A percentile compares a stretch with the other conserved stretches of the same genome.
These are phyloP conservation scores for Cryptosporidium bovis DNA, from an alignment of 169 alveolate genomes.

Conservation along the genomic window DNA sequence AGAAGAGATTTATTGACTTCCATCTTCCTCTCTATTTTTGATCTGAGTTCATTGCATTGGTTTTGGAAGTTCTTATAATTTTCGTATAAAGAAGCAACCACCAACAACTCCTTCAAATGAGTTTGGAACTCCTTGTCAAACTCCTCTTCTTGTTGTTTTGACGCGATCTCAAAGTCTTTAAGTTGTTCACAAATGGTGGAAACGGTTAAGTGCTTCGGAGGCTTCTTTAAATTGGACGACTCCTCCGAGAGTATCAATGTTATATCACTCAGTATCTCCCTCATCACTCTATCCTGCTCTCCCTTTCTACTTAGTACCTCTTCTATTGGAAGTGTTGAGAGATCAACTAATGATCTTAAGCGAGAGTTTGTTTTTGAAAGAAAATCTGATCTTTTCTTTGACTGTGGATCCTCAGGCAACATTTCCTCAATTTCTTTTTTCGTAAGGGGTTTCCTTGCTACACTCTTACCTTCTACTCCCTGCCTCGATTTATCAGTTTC, in stretches of 20 bases:
- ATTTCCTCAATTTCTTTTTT: slow-evolving; percentile 66
- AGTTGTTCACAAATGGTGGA: slow-evolving; percentile 61
- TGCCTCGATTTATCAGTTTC: slow-evolving; percentile 7
- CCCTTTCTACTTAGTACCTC: slow-evolving; percentile 49
- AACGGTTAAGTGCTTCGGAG: slow-evolving; percentile 46
- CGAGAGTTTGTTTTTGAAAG: slow-evolving; percentile 13
- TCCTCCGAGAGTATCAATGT: slow-evolving; percentile 18
- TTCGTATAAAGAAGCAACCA: slow-evolving; percentile 47
- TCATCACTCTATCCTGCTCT: slow-evolving; percentile 53
- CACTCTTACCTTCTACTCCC: not conserved
- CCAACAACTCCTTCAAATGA: slow-evolving; percentile 62
- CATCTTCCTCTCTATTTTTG: slow-evolving; percentile 21
- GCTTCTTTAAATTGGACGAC: slow-evolving; percentile 44
- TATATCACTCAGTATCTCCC: slow-evolving; percentile 13
- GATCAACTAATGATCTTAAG: slow-evolving; percentile 19
- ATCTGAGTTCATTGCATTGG: slow-evolving; percentile 44
- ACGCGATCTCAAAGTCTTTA: slow-evolving; percentile 43
- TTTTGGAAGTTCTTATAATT: slow-evolving; percentile 50
- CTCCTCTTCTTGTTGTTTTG: slow-evolving; percentile 18
- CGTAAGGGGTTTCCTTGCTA: slow-evolving; percentile 43
- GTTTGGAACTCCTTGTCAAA: slow-evolving; percentile 56
- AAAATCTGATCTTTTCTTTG: slow-evolving; percentile 27
- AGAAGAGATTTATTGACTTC: slow-evolving; percentile 10
- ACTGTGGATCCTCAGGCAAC: slow-evolving; percentile 57
- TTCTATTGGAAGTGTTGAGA: slow-evolving; percentile 43